These are phyloP conservation scores for carrot (Daucus carota) DNA, from an alignment of 129 eudicot species.

Conservation along the genomic window DH1_v3.0 NC_030386.2:37918501-37919000, in stretches of 20 bases:
- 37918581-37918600: neutral
- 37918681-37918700: neutral
- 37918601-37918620: neutral
- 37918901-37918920: neutral
- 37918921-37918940: neutral
- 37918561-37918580: neutral
- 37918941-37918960: neutral
- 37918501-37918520: neutral
- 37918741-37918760: neutral
- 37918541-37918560: neutral
- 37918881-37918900: neutral
- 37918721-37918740: neutral
- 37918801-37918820: constrained; percentile 92
- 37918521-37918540: neutral
- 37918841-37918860: constrained; percentile 94
- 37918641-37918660: neutral
- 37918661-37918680: no score
- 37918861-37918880: constrained; percentile 82
- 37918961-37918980: neutral
- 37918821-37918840: constrained; percentile 73
- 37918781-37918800: constrained; percentile 65
- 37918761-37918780: constrained; percentile 31
- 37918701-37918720: neutral
- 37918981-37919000: constrained; percentile 90
- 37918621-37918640: neutral